Percentiles rank a stretch among this genome's conserved stretches.
Conservation (phyloP, 179 eudicot genomes). For the Silene noctiflora region DNA sequence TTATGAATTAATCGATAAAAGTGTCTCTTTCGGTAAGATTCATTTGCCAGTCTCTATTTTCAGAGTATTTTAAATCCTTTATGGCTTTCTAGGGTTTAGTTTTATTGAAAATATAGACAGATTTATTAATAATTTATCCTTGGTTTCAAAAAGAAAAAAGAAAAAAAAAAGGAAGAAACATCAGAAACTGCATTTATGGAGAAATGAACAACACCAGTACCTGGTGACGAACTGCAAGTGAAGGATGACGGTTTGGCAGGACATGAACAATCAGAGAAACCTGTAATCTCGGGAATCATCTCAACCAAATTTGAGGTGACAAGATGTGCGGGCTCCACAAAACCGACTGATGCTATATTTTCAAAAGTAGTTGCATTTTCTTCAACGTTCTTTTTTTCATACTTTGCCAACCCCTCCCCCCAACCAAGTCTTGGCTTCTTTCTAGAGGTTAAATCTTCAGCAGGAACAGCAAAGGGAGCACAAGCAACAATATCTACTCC, state of each 20-base stretch:
- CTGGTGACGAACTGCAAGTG: constrained; percentile 87
- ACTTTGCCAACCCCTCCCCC: constrained; percentile 97
- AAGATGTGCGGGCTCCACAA: constrained; percentile 40
- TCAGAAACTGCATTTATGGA: neutral
- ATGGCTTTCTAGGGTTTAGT: too few relatives aligned
- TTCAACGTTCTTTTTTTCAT: constrained; percentile 86
- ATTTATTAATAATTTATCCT: neutral
- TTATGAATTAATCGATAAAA: too few relatives aligned
- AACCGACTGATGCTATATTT: constrained; percentile 22
- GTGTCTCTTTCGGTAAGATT: too few relatives aligned
- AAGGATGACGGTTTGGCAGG: constrained; percentile 85
- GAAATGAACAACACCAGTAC: constrained; percentile 33
- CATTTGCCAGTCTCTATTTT: too few relatives aligned
- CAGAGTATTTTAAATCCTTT: too few relatives aligned
- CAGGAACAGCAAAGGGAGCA: constrained; percentile 33
- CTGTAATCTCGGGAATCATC: constrained; percentile 54
- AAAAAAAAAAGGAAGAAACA: neutral
- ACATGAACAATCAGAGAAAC: constrained; percentile 62
- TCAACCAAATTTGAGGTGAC: constrained; percentile 39
- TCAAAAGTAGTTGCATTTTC: constrained; percentile 46
- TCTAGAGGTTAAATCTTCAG: constrained; percentile 58
- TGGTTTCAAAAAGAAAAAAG: neutral
- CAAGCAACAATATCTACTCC: constrained; percentile 54
- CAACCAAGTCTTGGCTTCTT: constrained; percentile 93
- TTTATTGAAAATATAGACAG: too few relatives aligned